phyloP scores from a whole-genome alignment of 2,329 filamentous ascomycete species.

The Cercospora citrullina region DNA sequence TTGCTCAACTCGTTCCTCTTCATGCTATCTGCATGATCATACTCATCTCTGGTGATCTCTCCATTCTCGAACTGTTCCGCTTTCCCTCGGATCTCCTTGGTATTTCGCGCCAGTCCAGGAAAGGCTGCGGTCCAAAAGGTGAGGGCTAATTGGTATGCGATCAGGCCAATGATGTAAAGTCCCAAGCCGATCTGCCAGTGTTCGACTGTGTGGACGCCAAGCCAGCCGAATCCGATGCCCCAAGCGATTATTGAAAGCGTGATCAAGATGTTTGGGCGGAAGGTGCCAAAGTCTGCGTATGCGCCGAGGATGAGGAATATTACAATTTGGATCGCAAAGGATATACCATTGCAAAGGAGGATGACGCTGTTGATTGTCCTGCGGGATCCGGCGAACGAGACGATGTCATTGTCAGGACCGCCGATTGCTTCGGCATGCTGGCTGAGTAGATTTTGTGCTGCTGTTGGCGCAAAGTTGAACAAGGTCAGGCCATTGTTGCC shows the following conservation, averaged over 20 bases:
- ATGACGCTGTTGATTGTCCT: constrained; percentile 67
- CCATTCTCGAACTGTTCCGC: constrained; percentile 54
- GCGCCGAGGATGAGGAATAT: constrained; percentile 56
- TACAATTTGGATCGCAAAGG: constrained; percentile 65
- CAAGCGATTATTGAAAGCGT: constrained; percentile 62
- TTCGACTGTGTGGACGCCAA: constrained; percentile 61
- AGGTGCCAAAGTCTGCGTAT: constrained; percentile 65
- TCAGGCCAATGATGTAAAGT: constrained; percentile 66
- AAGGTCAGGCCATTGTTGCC: constrained; percentile 64
- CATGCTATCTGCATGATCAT: constrained; percentile 62
- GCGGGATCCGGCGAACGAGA: constrained; percentile 57
- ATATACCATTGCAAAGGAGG: constrained; percentile 65
- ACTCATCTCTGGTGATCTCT: constrained; percentile 58
- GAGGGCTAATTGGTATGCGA: constrained; percentile 66
- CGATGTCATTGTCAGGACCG: constrained; percentile 47
- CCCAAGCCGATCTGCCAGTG: constrained; percentile 63
- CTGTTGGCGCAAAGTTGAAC: constrained; percentile 66
- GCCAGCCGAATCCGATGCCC: constrained; percentile 65
- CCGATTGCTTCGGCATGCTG: constrained; percentile 55
- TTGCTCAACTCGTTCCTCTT: constrained; percentile 66
- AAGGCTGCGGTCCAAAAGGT: constrained; percentile 71
- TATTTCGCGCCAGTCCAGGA: constrained; percentile 58
- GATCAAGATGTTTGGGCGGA: constrained; percentile 63
- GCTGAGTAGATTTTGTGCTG: constrained; percentile 64
- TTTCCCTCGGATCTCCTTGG: constrained; percentile 50